Evolutionary conservation across 768 basidiomycete species (phyloP).

Genomic region (Boletus reticulatus): DNA sequence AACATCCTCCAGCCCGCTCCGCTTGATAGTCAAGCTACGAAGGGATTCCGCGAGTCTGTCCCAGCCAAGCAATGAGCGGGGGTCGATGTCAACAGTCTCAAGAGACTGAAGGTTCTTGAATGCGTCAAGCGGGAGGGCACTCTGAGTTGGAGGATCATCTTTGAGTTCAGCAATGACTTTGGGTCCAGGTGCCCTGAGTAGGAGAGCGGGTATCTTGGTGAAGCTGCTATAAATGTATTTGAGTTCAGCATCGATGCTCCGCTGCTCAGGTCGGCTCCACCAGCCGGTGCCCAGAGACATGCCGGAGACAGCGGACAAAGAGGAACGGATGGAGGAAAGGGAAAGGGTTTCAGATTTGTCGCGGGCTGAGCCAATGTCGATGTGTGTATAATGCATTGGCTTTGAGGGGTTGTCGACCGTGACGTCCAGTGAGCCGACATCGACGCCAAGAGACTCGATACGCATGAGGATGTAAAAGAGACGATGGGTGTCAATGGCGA

Average conservation of each 20-base stretch:
- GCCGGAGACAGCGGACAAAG: conserved; percentile 71
- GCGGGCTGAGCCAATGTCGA: conserved; percentile 39
- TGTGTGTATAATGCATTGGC: conserved; percentile 71
- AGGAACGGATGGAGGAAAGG: conserved; percentile 71
- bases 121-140: conserved; percentile 74
- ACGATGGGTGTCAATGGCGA: conserved; percentile 75
- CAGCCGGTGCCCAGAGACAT: conserved; percentile 72
- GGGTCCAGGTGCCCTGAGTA: conserved; percentile 60
- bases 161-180: conserved; percentile 67
- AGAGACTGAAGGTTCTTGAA: conserved; percentile 85
- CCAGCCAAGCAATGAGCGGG: conserved; percentile 81
- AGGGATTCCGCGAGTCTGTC: conserved; percentile 70
- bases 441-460: conserved; percentile 75
- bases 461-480: conserved; percentile 88
- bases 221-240: conserved; percentile 88
- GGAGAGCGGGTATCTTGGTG: conserved; percentile 83
- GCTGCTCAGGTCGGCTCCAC: conserved; percentile 64
- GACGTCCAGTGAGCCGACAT: conserved; percentile 79
- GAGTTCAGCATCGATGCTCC: conserved; percentile 67
- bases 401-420: conserved; percentile 69
- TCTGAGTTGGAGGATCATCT: conserved; percentile 66
- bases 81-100: conserved; percentile 79
- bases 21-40: conserved; percentile 69
- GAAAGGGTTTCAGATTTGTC: conserved; percentile 77
- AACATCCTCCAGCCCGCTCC: conserved; percentile 81